These are phyloP conservation scores for Tephrocybe sp. DNA, from an alignment of 768 basidiomycete genomes.

Conservation along the genomic window DNA sequence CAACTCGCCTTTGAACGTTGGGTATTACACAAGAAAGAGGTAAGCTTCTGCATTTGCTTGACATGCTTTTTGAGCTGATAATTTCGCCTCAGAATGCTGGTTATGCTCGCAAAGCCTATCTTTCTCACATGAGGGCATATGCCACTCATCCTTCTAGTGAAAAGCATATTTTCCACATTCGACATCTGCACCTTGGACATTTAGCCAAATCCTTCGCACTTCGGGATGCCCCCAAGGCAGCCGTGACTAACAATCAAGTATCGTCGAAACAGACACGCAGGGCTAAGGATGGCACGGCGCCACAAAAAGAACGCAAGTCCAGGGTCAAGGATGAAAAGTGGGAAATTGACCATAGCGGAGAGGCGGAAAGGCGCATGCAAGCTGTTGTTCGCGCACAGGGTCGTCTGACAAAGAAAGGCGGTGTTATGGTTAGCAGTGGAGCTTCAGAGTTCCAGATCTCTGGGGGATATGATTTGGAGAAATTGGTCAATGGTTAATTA, in stretches of 20 bases:
- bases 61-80: conserved; percentile 2
- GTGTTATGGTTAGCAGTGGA: conserved; percentile 66
- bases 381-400: conserved; percentile 82
- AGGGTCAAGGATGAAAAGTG: conserved; percentile 27
- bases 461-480: conserved; percentile 59
- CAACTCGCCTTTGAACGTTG: conserved; percentile 94
- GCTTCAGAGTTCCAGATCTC: conserved; percentile 79
- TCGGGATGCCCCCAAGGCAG: conserved; percentile 70
- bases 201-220: conserved; percentile 89
- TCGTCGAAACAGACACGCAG: conserved; percentile 19
- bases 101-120: conserved; percentile 81
- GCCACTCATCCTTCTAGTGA: conserved; percentile 95
- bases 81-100: conserved; percentile 58
- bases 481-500: conserved; percentile 38
- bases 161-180: conserved; percentile 96
- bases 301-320: conserved; percentile 11
- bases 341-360: conserved; percentile 43
- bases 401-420: conserved; percentile 74
- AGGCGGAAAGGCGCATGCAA: conserved; percentile 83
- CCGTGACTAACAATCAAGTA: conserved; percentile 32
- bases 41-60: conserved; percentile 31
- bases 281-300: conserved; percentile 18
- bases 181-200: conserved; percentile 92
- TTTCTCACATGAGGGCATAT: conserved; percentile 93
- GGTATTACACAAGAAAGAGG: conserved; percentile 74